These are phyloP conservation scores for Monosporozyma servazzii DNA, from an alignment of 805 yeast species.

Conservation along the genomic window DNA sequence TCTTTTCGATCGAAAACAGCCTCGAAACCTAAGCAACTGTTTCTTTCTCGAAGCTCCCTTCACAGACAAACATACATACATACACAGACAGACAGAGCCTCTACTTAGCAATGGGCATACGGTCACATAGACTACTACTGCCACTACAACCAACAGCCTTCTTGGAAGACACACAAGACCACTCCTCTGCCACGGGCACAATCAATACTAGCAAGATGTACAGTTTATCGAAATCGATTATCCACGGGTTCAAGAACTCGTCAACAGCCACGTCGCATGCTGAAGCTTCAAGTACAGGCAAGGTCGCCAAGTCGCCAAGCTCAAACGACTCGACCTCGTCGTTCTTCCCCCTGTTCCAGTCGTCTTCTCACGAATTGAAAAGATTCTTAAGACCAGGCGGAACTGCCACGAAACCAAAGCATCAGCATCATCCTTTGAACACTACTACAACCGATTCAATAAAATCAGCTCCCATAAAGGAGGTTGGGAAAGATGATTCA, in stretches of 20 bases:
- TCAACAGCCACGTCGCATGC: not conserved
- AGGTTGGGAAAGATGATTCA: no score
- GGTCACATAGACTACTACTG: not conserved
- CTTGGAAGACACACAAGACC: no score
- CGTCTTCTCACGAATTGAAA: constrained; percentile 39
- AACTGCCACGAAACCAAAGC: not conserved
- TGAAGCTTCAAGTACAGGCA: not conserved
- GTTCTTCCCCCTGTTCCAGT: constrained; percentile 27
- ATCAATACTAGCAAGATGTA: not conserved
- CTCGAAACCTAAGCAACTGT: no score
- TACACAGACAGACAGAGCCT: no score
- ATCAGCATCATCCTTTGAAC: no score
- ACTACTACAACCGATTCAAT: no score
- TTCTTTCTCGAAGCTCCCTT: not conserved
- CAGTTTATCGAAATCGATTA: not conserved
- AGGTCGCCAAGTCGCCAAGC: not conserved
- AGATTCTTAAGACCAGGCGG: constrained; percentile 51
- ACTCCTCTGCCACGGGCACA: not conserved
- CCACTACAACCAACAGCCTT: not conserved
- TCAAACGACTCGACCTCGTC: constrained; percentile 35
- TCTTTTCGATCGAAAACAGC: not conserved
- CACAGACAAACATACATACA: no score
- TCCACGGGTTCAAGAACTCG: not conserved
- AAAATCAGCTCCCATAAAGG: no score
- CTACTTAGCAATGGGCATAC: no score